Evolutionary conservation across 352 stramenopile genomes (phyloP).

Genomic region (Aphanomyces euteiches): DNA sequence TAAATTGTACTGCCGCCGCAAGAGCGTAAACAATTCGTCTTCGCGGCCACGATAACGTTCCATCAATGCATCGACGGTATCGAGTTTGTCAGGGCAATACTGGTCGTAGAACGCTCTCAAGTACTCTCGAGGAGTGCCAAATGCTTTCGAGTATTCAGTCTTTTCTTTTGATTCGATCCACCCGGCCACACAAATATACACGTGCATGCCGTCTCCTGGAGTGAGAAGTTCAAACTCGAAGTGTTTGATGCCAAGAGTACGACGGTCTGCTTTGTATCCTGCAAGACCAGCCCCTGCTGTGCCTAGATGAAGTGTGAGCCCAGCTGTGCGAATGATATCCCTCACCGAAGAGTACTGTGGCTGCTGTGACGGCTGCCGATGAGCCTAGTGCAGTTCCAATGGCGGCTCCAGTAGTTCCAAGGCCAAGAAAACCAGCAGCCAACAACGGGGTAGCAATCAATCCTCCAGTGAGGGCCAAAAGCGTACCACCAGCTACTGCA

Average conservation of each 20-base stretch:
- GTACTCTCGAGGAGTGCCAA: conserved; percentile 77
- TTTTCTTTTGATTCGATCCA: conserved; percentile 78
- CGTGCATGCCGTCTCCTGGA: conserved; percentile 77
- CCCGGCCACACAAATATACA: conserved; percentile 82
- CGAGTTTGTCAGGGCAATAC: conserved; percentile 65
- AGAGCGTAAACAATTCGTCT: conserved; percentile 73
- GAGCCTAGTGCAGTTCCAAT: conserved; percentile 62
- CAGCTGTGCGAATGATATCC: not conserved
- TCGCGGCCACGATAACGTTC: conserved; percentile 79
- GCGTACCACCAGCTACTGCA: conserved; percentile 59
- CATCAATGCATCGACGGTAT: conserved; percentile 74
- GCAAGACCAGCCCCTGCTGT: conserved; percentile 72
- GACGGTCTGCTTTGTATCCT: conserved; percentile 72
- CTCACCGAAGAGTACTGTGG: conserved; percentile 64
- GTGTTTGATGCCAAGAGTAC: conserved; percentile 69
- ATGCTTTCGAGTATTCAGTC: conserved; percentile 61
- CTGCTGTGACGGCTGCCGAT: conserved; percentile 53
- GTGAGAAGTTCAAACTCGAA: conserved; percentile 81
- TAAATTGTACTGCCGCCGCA: conserved; percentile 36
- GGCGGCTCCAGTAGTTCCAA: conserved; percentile 58
- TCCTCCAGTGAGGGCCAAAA: conserved; percentile 71
- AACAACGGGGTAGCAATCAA: conserved; percentile 54
- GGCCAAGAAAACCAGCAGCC: conserved; percentile 48
- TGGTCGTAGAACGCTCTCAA: conserved; percentile 68
- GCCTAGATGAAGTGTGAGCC: conserved; percentile 23